Percentiles rank a stretch among this genome's conserved stretches.
Evolutionary conservation across 2,329 filamentous ascomycete species (phyloP).

Genomic region (Neocatenulostroma microsporum): DNA sequence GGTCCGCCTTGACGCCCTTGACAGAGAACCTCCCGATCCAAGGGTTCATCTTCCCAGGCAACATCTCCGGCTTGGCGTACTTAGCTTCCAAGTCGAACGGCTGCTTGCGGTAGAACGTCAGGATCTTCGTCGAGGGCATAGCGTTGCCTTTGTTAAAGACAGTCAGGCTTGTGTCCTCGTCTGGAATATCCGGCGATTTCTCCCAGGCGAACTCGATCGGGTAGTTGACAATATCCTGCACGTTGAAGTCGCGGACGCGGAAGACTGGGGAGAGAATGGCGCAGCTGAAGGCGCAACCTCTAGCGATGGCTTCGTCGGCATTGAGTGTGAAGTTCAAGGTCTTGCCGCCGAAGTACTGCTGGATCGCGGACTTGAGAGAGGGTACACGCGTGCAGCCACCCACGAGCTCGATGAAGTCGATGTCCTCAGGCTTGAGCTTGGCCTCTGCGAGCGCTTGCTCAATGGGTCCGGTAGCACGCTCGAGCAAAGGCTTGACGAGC

Average conservation of each 20-base stretch:
- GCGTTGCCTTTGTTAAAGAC: conserved; percentile 97
- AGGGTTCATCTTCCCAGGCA: conserved; percentile 83
- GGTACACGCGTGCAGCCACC: conserved; percentile 93
- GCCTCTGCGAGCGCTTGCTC: conserved; percentile 93
- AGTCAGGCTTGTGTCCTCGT: conserved; percentile 93
- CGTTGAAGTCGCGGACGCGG: conserved; percentile 94
- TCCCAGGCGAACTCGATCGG: conserved; percentile 99
- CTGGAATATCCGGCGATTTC: conserved; percentile 94
- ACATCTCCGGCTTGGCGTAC: conserved; percentile 76
- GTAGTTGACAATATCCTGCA: conserved; percentile 96
- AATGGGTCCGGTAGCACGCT: conserved; percentile 63
- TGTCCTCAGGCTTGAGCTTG: conserved; percentile 82
- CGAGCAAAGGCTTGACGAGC: conserved; percentile 76
- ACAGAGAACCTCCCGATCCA: conserved; percentile 98
- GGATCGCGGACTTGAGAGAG: conserved; percentile 80
- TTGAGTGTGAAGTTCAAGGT: conserved; percentile 90
- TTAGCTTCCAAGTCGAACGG: conserved; percentile 92
- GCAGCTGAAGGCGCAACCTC: conserved; percentile 94
- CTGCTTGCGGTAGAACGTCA: conserved; percentile 98
- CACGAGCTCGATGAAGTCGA: conserved; percentile 87
- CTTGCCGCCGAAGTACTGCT: conserved; percentile 87
- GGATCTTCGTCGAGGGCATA: conserved; percentile 96
- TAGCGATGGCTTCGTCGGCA: conserved; percentile 93
- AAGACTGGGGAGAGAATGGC: conserved; percentile 96
- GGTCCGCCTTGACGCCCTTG: conserved; percentile 90